Conservation (phyloP, 371 early-diverging fungal species). For the Thermomucor indicae-seudaticae region DNA sequence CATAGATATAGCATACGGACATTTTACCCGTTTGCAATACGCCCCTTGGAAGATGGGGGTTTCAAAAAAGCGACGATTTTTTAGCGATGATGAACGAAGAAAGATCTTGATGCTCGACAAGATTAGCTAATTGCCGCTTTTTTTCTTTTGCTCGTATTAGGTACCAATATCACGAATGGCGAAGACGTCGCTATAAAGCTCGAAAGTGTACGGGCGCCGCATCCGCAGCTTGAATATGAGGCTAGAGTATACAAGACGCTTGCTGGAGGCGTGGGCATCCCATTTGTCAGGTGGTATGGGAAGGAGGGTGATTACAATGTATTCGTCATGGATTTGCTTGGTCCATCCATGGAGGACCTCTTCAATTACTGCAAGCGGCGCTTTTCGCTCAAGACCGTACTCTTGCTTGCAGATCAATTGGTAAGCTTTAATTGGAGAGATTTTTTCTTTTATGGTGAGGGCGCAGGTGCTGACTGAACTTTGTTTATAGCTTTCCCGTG, state of each 20-base stretch:
- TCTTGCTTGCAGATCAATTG: conserved; percentile 98
- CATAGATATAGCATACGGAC: not conserved
- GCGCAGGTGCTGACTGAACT: not conserved
- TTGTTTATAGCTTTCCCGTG: conserved; percentile 79
- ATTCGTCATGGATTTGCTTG: conserved; percentile 98
- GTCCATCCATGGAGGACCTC: conserved; percentile 97
- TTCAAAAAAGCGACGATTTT: not conserved
- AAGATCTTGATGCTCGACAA: not conserved
- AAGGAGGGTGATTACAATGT: conserved; percentile 91
- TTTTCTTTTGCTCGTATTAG: conserved; percentile 36
- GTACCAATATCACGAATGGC: conserved; percentile 86
- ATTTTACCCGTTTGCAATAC: not conserved
- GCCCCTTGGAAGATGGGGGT: no score
- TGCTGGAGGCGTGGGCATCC: conserved; percentile 96
- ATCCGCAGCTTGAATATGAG: conserved; percentile 97
- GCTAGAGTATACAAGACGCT: conserved; percentile 92
- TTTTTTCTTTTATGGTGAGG: not conserved
- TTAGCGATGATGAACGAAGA: not conserved
- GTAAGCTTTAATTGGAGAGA: conserved; percentile 44
- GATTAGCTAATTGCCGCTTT: not conserved
- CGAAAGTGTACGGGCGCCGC: conserved; percentile 87
- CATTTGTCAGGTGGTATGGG: conserved; percentile 94
- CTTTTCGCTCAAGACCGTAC: conserved; percentile 97
- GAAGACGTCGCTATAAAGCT: conserved; percentile 97
- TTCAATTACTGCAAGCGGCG: conserved; percentile 98